phyloP scores from a whole-genome alignment of 2,329 filamentous ascomycete genomes.

The Xenoacremonium recifei region DNA sequence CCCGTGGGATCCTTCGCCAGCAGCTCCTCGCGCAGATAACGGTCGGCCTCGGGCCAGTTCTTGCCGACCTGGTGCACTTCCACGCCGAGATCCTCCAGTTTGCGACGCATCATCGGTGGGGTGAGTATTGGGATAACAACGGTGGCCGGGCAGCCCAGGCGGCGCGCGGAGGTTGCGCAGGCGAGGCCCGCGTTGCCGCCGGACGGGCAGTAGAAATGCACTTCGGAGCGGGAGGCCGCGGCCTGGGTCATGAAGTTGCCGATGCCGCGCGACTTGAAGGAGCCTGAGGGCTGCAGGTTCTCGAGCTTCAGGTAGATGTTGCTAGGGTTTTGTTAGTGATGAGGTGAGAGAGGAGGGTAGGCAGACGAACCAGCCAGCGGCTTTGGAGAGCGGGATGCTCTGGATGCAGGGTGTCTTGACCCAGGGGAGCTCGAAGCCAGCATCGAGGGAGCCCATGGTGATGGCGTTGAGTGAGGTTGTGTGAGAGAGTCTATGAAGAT shows the following conservation, averaged over 20 bases:
- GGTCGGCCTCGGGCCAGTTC: slow-evolving; percentile 69
- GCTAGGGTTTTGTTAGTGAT: slow-evolving; percentile 35
- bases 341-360: neutral
- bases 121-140: slow-evolving; percentile 71
- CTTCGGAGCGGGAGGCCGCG: slow-evolving; percentile 30
- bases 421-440: slow-evolving; percentile 56
- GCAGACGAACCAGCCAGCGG: slow-evolving; percentile 65
- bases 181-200: slow-evolving; percentile 86
- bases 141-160: slow-evolving; percentile 65
- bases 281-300: slow-evolving; percentile 79
- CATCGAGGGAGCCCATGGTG: slow-evolving; percentile 40
- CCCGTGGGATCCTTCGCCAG: slow-evolving; percentile 50
- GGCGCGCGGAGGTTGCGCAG: slow-evolving; percentile 68
- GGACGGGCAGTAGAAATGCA: slow-evolving; percentile 77
- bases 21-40: slow-evolving; percentile 59
- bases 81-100: slow-evolving; percentile 66
- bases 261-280: slow-evolving; percentile 81
- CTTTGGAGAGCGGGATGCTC: slow-evolving; percentile 64
- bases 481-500: no score
- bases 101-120: slow-evolving; percentile 67
- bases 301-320: slow-evolving; percentile 85
- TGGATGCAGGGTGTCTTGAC: slow-evolving; percentile 69
- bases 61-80: slow-evolving; percentile 67
- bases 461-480: no score
- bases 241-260: slow-evolving; percentile 63